Base-by-base conservation (phyloP, 2,329 filamentous ascomycete genomes). In the Trichoderma sp. region DNA sequence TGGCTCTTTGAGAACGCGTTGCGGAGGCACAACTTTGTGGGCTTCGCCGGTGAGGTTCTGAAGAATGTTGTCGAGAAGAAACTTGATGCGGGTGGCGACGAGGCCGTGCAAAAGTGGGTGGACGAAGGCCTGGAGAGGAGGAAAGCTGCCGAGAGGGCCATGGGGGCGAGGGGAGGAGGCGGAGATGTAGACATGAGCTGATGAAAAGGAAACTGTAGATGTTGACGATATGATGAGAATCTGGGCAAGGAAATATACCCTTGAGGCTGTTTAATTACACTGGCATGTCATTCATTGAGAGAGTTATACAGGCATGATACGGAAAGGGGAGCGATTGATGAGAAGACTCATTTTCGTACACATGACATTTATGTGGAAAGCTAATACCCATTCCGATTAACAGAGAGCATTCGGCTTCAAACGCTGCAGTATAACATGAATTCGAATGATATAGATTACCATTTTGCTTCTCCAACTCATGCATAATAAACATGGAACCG, bases 1-100 rank as follows among this genome's bases (percentile, higher is more conserved):
- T 99, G 96, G 96, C 88, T 90, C 79, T 98, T 96, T 87, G 96
- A 99, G 87, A 99, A 99, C 82, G 92, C 94, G 12, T 85, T 99
- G 77, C 85, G 96, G 73, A 86, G 93, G 76, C 95, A 97, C 82
- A 99, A 99, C 82, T 99, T 99, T 84, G 93, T 99, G 0, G 95
- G 94, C 0, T 98, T 99, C 78, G 92, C 95, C 3, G 94, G 93
- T 13, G 94, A 98, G 84, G 86, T 98, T 73, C 84, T 97, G 76
- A 97, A 96, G 85, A 92, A 90, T 1, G 95, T 98, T 4, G 92
- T 94, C n/a, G 86, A 83, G 74, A 81, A 84, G 73, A 97, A 97
- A 85, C 79, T 97, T 53, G 84, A 86, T 72, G 87, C 91, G 74
- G 91, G 90, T 0, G 85, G 88, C 0, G 84, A 88, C 3, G 87